phyloP scores from a whole-genome alignment of 768 basidiomycete species.

The Lepiota venenata region DNA sequence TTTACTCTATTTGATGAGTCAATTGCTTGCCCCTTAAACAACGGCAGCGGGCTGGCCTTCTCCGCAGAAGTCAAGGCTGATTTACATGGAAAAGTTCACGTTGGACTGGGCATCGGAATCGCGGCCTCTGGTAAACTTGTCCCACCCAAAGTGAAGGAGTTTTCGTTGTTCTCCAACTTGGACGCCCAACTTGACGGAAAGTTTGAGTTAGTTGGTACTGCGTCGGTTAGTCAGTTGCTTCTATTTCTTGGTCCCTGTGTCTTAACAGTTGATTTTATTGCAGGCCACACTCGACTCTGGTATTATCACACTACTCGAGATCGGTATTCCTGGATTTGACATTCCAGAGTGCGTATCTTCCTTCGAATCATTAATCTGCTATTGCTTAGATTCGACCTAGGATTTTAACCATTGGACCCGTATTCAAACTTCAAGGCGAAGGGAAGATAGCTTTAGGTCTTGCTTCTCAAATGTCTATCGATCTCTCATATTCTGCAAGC shows the following conservation, averaged over 20 bases:
- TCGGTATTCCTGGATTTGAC: neutral
- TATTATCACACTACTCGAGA: slow-evolving; percentile 23
- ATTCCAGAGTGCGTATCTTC: slow-evolving; percentile 1
- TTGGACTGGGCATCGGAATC: slow-evolving; percentile 1
- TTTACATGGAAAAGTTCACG: slow-evolving; percentile 1
- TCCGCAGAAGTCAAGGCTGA: slow-evolving; percentile 19
- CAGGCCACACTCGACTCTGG: slow-evolving; percentile 30
- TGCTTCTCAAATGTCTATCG: neutral
- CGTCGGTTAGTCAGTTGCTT: neutral
- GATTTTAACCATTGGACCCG: slow-evolving; percentile 6
- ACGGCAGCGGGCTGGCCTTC: slow-evolving; percentile 16
- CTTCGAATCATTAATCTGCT: neutral
- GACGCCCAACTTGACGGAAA: neutral
- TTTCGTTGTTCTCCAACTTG: neutral
- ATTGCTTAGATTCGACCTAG: neutral
- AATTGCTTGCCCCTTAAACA: slow-evolving; percentile 12
- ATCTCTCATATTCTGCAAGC: slow-evolving; percentile 6
- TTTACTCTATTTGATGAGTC: slow-evolving; percentile 20
- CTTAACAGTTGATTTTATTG: neutral
- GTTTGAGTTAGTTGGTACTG: neutral
- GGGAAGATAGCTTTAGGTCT: slow-evolving; percentile 1
- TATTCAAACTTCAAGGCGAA: slow-evolving; percentile 1
- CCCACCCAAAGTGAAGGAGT: slow-evolving; percentile 11
- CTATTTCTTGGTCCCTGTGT: too few relatives aligned
- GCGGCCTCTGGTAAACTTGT: slow-evolving; percentile 10